Conservation (phyloP, 139 green algal genomes). For the Pleodorina starrii region DNA sequence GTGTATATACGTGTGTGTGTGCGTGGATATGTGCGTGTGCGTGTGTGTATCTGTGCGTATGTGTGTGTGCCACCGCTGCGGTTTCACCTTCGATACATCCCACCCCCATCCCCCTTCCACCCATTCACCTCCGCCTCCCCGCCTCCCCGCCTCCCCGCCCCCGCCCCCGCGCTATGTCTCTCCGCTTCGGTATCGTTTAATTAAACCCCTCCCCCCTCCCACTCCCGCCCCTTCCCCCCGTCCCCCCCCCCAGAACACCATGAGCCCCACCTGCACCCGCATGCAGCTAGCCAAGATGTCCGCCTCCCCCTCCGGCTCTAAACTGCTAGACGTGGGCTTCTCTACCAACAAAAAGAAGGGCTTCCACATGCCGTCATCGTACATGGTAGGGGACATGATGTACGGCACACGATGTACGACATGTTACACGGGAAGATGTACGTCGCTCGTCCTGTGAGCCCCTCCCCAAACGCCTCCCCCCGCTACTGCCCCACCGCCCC, state of each 20-base stretch:
- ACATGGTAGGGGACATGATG: neutral
- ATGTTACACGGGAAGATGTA: neutral
- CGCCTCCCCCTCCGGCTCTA: neutral
- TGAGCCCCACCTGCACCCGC: slow-evolving; percentile 7
- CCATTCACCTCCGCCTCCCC: too few species aligned
- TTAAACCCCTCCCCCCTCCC: too few species aligned
- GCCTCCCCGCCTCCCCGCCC: too few species aligned
- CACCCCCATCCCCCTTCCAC: too few species aligned
- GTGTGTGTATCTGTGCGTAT: neutral
- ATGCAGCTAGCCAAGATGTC: neutral
- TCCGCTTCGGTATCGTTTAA: too few species aligned
- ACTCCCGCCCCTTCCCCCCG: too few species aligned
- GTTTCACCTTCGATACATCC: too few species aligned
- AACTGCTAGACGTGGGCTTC: neutral
- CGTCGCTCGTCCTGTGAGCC: neutral
- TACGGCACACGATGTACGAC: neutral
- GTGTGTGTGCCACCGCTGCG: neutral
- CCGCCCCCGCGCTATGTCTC: too few species aligned
- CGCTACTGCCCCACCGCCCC: neutral
- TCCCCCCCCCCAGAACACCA: too few species aligned
- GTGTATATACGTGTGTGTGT: neutral
- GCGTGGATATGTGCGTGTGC: neutral
- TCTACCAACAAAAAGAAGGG: neutral
- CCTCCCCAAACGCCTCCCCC: neutral
- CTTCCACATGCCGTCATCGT: neutral